Evolutionary conservation across 345 rosid genomes (phyloP), one percentile per base, ranked within the genome.

Genomic region (Salix exigua): DNA sequence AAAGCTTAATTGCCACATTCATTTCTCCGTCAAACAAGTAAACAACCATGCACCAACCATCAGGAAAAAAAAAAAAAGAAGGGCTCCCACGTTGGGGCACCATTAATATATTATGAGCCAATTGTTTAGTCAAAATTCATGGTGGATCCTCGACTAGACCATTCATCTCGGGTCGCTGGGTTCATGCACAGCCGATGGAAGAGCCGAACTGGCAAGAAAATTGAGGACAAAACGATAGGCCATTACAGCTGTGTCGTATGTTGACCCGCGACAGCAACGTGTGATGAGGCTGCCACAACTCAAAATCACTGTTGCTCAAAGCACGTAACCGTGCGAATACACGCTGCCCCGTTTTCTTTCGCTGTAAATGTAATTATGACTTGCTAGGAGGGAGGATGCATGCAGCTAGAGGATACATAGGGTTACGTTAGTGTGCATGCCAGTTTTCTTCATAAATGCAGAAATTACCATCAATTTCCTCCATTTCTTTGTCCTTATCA

Each of bases 11-110:
- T 53, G 26, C 73, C 53, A 53, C 10, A 12, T 14, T 12, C 19
- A 46, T 76, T 69, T 42, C 79, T 69, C 31, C 4, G 17, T 70
- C 75, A 70, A 70, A 77, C 51, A 46, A 46, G 51, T 46, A 46
- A 46, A 19, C 70, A 62, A 70, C 74, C 63, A 30, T 77, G 38
- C 75, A 76, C 79, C 79, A 76, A 69, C 79, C 79, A 18, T 61
- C 0, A n/a, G 35, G 23, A 70, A 76, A 76, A 60, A 70, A 76
- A 76, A 60, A 7, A 35, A 33, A 33, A 3, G 1, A 14, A 25
- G 2, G 18, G 2, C 7, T 21, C 30, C 8, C 17, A 14, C 10
- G 46, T 2, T 16, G 25, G 12, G 13, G 3, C 28, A n/a, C 7
- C 26, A n/a, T 58, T 58, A 58, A 46, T 14, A 46, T 46, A 46